These are phyloP conservation scores for Scutellaria baicalensis DNA, from an alignment of 257 asterid genomes.

Conservation along the genomic window DNA sequence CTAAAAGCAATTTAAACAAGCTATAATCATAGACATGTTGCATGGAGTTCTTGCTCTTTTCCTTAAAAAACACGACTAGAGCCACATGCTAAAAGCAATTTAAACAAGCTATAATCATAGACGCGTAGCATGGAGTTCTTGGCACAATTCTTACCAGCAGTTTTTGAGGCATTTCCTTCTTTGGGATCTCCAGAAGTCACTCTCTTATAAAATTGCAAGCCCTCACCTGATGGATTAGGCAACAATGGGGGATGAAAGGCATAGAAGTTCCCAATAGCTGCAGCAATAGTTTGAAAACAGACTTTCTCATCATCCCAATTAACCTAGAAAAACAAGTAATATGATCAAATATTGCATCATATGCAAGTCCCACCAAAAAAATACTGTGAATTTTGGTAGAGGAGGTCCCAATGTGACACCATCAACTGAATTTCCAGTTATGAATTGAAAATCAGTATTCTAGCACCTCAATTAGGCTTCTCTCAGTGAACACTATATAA, in stretches of 20 bases:
- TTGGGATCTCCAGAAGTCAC: conserved; percentile 28
- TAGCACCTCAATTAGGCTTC: background rate
- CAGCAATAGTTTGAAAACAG: conserved; percentile 92
- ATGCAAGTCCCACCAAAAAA: conserved; percentile 1
- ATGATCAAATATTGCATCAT: conserved; percentile 3
- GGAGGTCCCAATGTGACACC: background rate
- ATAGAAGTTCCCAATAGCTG: conserved; percentile 84
- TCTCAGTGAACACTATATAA: background rate
- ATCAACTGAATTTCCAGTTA: background rate
- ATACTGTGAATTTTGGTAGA: background rate
- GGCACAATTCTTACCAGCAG: conserved; percentile 46
- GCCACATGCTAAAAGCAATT: background rate
- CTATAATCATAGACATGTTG: background rate
- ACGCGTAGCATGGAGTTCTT: conserved; percentile 5
- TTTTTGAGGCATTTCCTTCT: conserved; percentile 29
- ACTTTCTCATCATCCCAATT: conserved; percentile 81
- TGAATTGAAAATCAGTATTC: background rate
- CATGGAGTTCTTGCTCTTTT: conserved; percentile 3
- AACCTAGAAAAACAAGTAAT: conserved; percentile 44
- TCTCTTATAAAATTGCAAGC: conserved; percentile 65
- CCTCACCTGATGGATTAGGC: conserved; percentile 87
- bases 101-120: background rate
- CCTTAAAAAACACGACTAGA: background rate
- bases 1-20: conserved; percentile 1
- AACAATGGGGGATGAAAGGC: conserved; percentile 91